Evolutionary conservation across 192 early-diverging fungal genomes (phyloP).

Genomic region (Rhizoclosmatium sp.): DNA sequence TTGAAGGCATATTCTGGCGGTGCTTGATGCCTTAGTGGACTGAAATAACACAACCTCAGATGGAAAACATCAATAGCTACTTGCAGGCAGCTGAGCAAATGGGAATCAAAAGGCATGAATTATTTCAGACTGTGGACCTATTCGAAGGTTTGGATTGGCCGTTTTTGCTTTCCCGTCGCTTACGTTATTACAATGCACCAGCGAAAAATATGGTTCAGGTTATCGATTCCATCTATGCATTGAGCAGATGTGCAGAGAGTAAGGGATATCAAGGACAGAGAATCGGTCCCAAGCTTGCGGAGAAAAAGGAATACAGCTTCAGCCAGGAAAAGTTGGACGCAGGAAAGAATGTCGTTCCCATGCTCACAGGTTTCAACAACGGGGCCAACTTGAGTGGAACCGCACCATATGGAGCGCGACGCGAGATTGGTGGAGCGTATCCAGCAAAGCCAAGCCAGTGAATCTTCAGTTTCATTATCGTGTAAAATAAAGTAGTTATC

Average conservation of each 20-base stretch:
- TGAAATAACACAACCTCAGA: constrained; percentile 46
- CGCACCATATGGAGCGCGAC: constrained; percentile 4
- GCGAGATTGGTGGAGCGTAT: constrained; percentile 38
- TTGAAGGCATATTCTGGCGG: background rate
- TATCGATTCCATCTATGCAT: constrained; percentile 75
- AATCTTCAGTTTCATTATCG: background rate
- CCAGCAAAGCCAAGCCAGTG: constrained; percentile 20
- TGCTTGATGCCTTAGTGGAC: background rate
- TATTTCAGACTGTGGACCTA: constrained; percentile 85
- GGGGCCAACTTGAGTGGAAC: constrained; percentile 21
- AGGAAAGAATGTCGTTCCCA: constrained; percentile 65
- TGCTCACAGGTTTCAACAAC: constrained; percentile 58
- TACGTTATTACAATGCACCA: background rate
- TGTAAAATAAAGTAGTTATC: background rate
- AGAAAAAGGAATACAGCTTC: constrained; percentile 68
- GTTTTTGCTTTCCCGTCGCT: background rate
- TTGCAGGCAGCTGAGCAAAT: constrained; percentile 65
- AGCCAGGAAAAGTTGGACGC: constrained; percentile 65
- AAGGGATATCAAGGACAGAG: constrained; percentile 54
- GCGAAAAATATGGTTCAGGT: constrained; percentile 62
- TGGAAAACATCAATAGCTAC: constrained; percentile 86
- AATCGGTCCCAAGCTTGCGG: constrained; percentile 79
- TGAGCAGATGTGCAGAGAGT: constrained; percentile 73
- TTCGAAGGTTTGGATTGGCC: constrained; percentile 56
- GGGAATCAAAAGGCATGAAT: constrained; percentile 75